phyloP scores from a whole-genome alignment of 352 stramenopile species.

The Phytophthora cryptogea region DNA sequence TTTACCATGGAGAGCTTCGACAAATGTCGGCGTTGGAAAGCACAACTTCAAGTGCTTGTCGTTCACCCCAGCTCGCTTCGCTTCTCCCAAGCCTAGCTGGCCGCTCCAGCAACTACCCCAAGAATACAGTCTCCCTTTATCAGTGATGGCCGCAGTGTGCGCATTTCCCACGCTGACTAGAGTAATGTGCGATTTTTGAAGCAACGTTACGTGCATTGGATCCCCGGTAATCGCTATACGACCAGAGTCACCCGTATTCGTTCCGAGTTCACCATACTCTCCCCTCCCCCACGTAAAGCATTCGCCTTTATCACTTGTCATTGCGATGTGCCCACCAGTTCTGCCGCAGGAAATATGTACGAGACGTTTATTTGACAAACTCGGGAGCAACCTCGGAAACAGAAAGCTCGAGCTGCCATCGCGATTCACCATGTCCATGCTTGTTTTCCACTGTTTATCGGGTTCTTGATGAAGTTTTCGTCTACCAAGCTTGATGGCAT shows the following conservation, averaged over 20 bases:
- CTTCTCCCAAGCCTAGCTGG: constrained; percentile 65
- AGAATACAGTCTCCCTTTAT: constrained; percentile 53
- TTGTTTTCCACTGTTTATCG: background rate
- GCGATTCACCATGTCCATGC: background rate
- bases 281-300: constrained; percentile 70
- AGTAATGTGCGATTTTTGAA: constrained; percentile 22
- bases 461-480: constrained; percentile 11
- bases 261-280: constrained; percentile 64
- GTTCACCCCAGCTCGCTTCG: constrained; percentile 57
- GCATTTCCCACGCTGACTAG: constrained; percentile 66
- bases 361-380: constrained; percentile 31
- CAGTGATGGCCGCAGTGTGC: constrained; percentile 57
- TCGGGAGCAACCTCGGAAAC: constrained; percentile 43
- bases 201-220: constrained; percentile 4
- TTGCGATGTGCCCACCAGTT: constrained; percentile 53
- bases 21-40: constrained; percentile 68
- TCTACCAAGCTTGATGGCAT: background rate
- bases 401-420: constrained; percentile 46
- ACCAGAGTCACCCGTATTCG: constrained; percentile 24
- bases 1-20: constrained; percentile 48
- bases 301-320: constrained; percentile 30
- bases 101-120: constrained; percentile 78
- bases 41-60: constrained; percentile 53
- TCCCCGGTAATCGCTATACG: constrained; percentile 11
- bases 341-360: constrained; percentile 47